These are phyloP conservation scores for Verticillium tricorpus DNA, from an alignment of 2,329 filamentous ascomycete genomes.

Conservation along the genomic window DNA sequence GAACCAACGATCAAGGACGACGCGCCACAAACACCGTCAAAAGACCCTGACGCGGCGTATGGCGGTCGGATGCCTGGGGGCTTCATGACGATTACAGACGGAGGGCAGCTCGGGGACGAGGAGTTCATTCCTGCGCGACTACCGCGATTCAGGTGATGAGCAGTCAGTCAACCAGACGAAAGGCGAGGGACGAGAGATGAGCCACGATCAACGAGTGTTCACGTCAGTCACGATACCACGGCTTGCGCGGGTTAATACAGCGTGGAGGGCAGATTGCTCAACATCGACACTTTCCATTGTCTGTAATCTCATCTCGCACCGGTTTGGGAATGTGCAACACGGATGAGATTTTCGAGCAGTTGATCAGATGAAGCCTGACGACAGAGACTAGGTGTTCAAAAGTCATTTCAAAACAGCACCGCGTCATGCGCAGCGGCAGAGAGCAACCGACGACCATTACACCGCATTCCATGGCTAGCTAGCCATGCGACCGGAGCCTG, in stretches of 20 bases:
- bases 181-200: neutral
- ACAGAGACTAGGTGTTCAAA: too few relatives aligned
- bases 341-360: neutral
- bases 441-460: neutral
- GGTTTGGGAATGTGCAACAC: neutral
- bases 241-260: neutral
- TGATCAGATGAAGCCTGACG: neutral
- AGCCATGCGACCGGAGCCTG: neutral
- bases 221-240: slow-evolving; percentile 13
- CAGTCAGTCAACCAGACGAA: neutral
- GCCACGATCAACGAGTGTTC: neutral
- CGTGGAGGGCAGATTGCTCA: neutral
- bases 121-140: slow-evolving; percentile 55
- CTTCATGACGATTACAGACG: neutral
- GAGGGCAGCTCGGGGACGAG: slow-evolving; percentile 6
- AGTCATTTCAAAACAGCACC: neutral
- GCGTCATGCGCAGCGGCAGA: neutral
- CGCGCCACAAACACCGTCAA: neutral
- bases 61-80: neutral
- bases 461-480: neutral
- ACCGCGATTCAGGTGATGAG: slow-evolving; percentile 44
- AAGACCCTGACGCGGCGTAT: neutral
- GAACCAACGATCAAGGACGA: neutral
- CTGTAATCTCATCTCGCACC: neutral
- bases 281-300: neutral